Conservation (phyloP, 345 rosid species). For the Citrus glauca region DNA sequence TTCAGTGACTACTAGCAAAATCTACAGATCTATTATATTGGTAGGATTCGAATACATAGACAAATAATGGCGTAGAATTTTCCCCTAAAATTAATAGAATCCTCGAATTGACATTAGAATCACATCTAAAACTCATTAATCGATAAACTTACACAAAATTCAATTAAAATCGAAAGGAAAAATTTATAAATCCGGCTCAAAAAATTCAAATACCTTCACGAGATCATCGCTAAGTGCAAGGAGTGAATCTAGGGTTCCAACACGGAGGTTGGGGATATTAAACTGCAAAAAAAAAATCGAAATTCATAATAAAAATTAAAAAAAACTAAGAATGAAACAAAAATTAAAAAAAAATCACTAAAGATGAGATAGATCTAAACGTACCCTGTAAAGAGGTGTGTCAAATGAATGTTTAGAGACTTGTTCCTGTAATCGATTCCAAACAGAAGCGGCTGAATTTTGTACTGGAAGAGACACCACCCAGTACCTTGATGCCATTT, state of each 20-base stretch:
- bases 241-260: slow-evolving; percentile 95
- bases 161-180: neutral
- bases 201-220: slow-evolving; percentile 47
- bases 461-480: slow-evolving; percentile 84
- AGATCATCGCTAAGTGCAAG: slow-evolving; percentile 97
- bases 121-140: neutral
- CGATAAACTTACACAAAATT: neutral
- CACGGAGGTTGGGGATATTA: slow-evolving; percentile 94
- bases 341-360: neutral
- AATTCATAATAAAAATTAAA: neutral
- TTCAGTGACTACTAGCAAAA: neutral
- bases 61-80: neutral
- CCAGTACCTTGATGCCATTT: slow-evolving; percentile 94
- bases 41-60: neutral
- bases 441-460: slow-evolving; percentile 66
- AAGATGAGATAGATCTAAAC: slow-evolving; percentile 14
- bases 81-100: neutral
- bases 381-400: slow-evolving; percentile 92
- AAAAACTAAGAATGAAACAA: neutral
- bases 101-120: neutral
- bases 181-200: neutral
- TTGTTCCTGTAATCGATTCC: slow-evolving; percentile 82
- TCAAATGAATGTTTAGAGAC: slow-evolving; percentile 96
- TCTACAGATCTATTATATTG: neutral
- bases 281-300: slow-evolving; percentile 45